Base-by-base conservation (phyloP, 768 basidiomycete genomes). In the Clathrus columnatus region DNA sequence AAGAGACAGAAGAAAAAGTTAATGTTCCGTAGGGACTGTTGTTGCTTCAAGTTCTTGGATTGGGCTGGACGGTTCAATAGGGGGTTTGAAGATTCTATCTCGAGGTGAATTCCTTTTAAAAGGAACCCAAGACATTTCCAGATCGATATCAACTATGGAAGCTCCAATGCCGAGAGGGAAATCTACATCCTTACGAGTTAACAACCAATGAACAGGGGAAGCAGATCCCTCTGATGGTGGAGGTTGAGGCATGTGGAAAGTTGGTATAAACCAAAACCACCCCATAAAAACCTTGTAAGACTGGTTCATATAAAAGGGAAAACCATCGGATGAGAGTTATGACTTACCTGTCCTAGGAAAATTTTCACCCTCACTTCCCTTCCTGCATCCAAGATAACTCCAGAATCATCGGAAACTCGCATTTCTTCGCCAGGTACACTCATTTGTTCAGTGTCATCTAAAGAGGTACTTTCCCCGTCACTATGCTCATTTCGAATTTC, bases 261-360 rank as follows among this genome's bases (percentile, higher is more conserved):
- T 74, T 0, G 91, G 91, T 57, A 93, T 80, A 64, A 92, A 76
- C 91, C 91, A 92, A 49, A 83, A 65, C 91, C 91, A 93, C 28
- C 86, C 84, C 66, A 93, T 80, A 61, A 85, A 81, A 0, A 91
- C 75, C 77, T n/a, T 90, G 64, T 0, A 57, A 58, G 16, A 62
- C 62, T 16, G 43, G 48, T 27, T 30, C 32, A 51, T 47, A 64
- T 56, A 21, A 62, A 30, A 1, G 58, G 51, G 2, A 23, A 5
- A 20, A 23, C 21, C 18, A 32, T 14, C 23, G 17, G 26, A 52
- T 51, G 46, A 11, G 44, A 54, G 29, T 32, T 59, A 55, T 5
- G 29, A 50, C 65, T 59, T 60, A 84, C 85, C 74, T 82, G 79
- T 43, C 86, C 85, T 69, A 82, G 77, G 66, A 83, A 89, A 24